Percentiles rank a stretch among this genome's conserved stretches.
These are phyloP conservation scores for Adansonia madagascariensis DNA, from an alignment of 441 rosid genomes.

Conservation along the genomic window DNA sequence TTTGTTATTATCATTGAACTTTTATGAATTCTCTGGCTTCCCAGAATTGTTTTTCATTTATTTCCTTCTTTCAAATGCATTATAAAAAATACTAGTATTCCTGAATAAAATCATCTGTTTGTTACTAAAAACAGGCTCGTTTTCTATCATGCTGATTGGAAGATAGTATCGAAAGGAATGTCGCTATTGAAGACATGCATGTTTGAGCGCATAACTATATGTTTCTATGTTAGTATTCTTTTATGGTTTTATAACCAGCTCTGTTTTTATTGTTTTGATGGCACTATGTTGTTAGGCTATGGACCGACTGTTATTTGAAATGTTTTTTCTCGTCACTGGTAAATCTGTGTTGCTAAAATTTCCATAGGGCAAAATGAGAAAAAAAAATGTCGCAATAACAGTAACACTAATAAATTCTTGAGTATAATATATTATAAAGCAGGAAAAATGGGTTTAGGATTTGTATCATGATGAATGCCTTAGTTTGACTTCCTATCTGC, in stretches of 20 bases:
- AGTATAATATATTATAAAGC: background rate
- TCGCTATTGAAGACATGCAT: background rate
- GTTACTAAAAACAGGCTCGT: background rate
- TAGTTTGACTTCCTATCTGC: background rate
- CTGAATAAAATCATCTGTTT: background rate
- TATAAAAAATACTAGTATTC: background rate
- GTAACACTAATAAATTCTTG: background rate
- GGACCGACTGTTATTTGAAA: background rate
- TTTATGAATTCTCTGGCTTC: background rate
- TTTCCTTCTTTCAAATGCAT: background rate
- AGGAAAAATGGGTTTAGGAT: background rate
- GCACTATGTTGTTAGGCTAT: background rate
- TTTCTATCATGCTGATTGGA: slow-evolving; percentile 13
- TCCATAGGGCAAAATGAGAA: background rate
- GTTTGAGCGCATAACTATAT: background rate
- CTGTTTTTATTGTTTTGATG: slow-evolving; percentile 8
- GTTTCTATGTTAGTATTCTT: background rate
- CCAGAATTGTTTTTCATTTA: background rate
- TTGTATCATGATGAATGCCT: slow-evolving; percentile 17
- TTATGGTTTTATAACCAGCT: background rate
- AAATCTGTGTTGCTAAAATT: background rate
- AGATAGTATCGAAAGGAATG: background rate
- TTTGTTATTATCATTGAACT: background rate
- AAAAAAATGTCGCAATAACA: background rate
- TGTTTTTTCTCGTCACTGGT: background rate